Evolutionary conservation across 2,329 filamentous ascomycete genomes (phyloP).

Genomic region (Colletotrichum sp.): DNA sequence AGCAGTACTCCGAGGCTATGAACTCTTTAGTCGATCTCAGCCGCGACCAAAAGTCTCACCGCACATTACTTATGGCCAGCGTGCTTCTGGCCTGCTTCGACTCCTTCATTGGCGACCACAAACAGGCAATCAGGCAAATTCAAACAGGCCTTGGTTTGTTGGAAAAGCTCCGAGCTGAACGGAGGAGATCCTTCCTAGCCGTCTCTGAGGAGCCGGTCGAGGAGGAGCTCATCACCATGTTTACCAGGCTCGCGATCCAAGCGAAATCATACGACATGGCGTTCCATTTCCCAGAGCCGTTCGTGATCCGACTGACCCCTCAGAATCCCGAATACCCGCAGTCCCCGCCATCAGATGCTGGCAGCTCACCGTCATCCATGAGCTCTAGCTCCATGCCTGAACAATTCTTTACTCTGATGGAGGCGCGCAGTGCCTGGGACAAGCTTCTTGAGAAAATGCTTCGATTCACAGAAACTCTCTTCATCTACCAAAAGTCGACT

Average conservation of each 20-base stretch:
- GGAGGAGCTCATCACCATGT: conserved; percentile 66
- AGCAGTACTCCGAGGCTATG: conserved; percentile 63
- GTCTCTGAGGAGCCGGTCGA: conserved; percentile 55
- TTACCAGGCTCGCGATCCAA: conserved; percentile 67
- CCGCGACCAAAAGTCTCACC: conserved; percentile 50
- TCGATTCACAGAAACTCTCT: conserved; percentile 62
- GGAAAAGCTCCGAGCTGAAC: conserved; percentile 55
- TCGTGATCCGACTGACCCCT: conserved; percentile 59
- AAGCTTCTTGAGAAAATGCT: conserved; percentile 60
- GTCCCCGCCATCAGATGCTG: conserved; percentile 47
- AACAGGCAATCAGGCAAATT: conserved; percentile 65
- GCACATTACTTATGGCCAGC: conserved; percentile 66
- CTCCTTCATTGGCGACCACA: conserved; percentile 68
- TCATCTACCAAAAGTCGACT: conserved; percentile 40
- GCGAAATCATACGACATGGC: conserved; percentile 73
- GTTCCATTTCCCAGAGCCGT: conserved; percentile 68
- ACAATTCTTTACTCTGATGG: conserved; percentile 53
- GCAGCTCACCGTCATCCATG: conserved; percentile 43
- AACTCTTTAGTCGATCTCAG: conserved; percentile 52
- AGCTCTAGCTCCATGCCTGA: conserved; percentile 44
- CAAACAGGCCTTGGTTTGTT: conserved; percentile 61
- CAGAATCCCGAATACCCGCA: conserved; percentile 34
- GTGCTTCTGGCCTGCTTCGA: conserved; percentile 73
- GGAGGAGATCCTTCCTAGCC: conserved; percentile 41
- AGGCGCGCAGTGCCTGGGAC: conserved; percentile 63